phyloP scores from a whole-genome alignment of 2,329 filamentous ascomycete species.

The Neonectria ditissima region DNA sequence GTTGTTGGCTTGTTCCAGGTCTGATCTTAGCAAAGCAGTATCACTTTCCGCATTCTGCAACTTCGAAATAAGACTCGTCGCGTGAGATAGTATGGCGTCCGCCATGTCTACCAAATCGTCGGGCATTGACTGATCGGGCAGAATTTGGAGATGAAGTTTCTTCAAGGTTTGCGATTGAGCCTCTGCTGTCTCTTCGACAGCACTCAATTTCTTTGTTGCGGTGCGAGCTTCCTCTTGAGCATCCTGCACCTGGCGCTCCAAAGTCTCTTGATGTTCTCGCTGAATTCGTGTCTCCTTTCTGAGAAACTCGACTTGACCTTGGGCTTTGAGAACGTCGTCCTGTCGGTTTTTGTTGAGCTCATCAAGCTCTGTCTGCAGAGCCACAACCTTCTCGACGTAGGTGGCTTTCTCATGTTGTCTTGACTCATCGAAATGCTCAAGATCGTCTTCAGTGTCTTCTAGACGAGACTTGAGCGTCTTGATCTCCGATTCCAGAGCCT shows the following conservation, averaged over 20 bases:
- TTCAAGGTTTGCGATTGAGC: conserved; percentile 66
- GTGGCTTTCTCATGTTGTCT: conserved; percentile 83
- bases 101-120: conserved; percentile 68
- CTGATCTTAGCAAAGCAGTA: conserved; percentile 68
- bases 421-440: conserved; percentile 85
- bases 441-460: conserved; percentile 92
- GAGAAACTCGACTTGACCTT: conserved; percentile 72
- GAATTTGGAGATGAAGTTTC: conserved; percentile 70
- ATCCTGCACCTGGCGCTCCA: conserved; percentile 68
- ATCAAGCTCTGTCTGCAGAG: conserved; percentile 78
- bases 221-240: conserved; percentile 66
- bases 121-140: conserved; percentile 64
- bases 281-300: conserved; percentile 70
- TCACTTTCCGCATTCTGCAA: conserved; percentile 70
- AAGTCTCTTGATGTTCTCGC: conserved; percentile 68
- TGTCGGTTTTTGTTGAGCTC: conserved; percentile 67
- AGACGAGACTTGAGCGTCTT: conserved; percentile 79
- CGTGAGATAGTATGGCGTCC: conserved; percentile 68
- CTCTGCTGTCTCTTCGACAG: conserved; percentile 63
- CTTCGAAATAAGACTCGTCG: conserved; percentile 70
- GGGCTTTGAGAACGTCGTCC: conserved; percentile 68
- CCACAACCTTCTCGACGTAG: conserved; percentile 75
- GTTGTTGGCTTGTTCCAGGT: conserved; percentile 70
- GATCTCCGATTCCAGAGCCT: conserved; percentile 84
- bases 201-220: conserved; percentile 62